phyloP scores from a whole-genome alignment of 306 rosid species.

The Dryas octopetala region DNA sequence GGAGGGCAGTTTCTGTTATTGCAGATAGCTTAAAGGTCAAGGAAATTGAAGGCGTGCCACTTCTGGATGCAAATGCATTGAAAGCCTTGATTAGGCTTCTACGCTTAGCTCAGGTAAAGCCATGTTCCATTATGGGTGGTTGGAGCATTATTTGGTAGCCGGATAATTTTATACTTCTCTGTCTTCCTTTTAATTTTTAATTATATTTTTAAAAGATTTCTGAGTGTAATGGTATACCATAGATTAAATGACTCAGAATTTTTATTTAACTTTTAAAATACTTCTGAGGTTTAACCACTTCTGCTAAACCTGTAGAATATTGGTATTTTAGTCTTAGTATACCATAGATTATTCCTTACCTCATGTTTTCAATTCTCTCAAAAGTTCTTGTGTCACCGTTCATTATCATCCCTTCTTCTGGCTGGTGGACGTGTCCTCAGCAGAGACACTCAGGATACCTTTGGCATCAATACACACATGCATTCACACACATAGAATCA shows the following conservation, averaged over 20 bases:
- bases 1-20: conserved; percentile 67
- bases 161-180: background rate
- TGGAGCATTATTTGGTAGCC: background rate
- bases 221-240: too few species aligned
- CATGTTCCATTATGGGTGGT: background rate
- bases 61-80: conserved; percentile 79
- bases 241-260: too few species aligned
- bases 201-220: background rate
- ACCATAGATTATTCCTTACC: too few species aligned
- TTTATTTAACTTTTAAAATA: background rate
- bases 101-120: conserved; percentile 82
- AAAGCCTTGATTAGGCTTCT: conserved; percentile 89
- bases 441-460: too few species aligned
- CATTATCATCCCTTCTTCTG: too few species aligned
- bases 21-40: conserved; percentile 71
- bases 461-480: too few species aligned
- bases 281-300: background rate
- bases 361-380: too few species aligned
- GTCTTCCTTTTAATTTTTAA: background rate
- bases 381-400: too few species aligned
- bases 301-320: too few species aligned
- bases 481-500: background rate
- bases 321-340: too few species aligned
- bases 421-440: too few species aligned
- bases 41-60: conserved; percentile 91